Conservation (phyloP, 768 basidiomycete species). For the Chiua virens region DNA sequence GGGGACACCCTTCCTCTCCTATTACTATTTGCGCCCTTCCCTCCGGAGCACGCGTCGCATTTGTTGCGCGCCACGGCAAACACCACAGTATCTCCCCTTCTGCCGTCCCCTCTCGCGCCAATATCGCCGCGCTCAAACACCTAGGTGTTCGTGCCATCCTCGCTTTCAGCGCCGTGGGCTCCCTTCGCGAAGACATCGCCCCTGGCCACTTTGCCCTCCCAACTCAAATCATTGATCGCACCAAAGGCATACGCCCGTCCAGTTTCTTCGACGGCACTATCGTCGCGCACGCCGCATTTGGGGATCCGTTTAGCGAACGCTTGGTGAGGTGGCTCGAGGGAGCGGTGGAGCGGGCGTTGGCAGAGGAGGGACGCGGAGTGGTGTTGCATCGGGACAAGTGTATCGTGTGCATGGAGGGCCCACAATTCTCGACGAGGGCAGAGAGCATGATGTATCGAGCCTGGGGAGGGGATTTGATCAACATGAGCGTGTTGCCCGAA, state of each 20-base stretch:
- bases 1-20: slow-evolving; percentile 89
- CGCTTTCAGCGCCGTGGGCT: slow-evolving; percentile 95
- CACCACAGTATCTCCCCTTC: slow-evolving; percentile 81
- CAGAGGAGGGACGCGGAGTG: slow-evolving; percentile 55
- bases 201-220: slow-evolving; percentile 90
- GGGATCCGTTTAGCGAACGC: slow-evolving; percentile 79
- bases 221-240: slow-evolving; percentile 92
- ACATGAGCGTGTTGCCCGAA: slow-evolving; percentile 97
- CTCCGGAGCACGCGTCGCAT: slow-evolving; percentile 78
- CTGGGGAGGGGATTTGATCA: slow-evolving; percentile 93
- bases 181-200: slow-evolving; percentile 87
- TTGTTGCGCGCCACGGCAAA: slow-evolving; percentile 88
- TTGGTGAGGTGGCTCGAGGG: slow-evolving; percentile 66
- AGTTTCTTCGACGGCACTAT: slow-evolving; percentile 84
- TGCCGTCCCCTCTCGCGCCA: slow-evolving; percentile 81
- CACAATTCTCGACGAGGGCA: slow-evolving; percentile 96
- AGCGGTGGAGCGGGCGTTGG: slow-evolving; percentile 63
- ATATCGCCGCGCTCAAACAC: slow-evolving; percentile 93
- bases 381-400: slow-evolving; percentile 80
- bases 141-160: slow-evolving; percentile 87
- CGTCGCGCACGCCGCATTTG: slow-evolving; percentile 93
- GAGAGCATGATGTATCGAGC: slow-evolving; percentile 92
- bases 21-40: slow-evolving; percentile 91
- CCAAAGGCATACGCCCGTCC: slow-evolving; percentile 87
- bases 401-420: slow-evolving; percentile 96